These are phyloP conservation scores for Pseudomicrostroma phylloplanum DNA, from an alignment of 1,284 basidiomycete species.

Conservation along the genomic window DNA sequence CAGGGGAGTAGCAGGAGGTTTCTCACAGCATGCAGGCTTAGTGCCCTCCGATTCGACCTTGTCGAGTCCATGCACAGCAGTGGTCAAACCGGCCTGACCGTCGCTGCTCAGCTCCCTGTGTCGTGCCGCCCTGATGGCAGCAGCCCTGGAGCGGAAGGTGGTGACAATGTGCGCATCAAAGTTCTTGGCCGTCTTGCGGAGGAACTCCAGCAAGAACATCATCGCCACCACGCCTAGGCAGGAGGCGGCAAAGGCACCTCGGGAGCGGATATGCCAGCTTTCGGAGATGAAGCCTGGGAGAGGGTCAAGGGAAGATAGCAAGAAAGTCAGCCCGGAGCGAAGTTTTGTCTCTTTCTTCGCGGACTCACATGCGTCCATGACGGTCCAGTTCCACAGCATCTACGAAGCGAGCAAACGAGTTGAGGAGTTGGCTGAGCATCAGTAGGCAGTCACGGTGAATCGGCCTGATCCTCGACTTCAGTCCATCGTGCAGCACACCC, in stretches of 20 bases:
- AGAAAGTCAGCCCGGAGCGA: neutral
- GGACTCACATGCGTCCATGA: conserved; percentile 14
- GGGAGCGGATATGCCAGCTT: conserved; percentile 29
- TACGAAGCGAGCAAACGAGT: neutral
- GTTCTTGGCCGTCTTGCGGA: conserved; percentile 35
- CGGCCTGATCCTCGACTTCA: too few species aligned
- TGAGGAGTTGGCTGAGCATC: too few species aligned
- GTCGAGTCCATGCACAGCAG: too few species aligned
- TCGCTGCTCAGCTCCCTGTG: too few species aligned
- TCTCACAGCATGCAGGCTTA: neutral
- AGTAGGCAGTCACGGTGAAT: too few species aligned
- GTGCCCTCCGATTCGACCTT: neutral
- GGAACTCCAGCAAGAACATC: conserved; percentile 36
- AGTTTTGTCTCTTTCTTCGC: neutral
- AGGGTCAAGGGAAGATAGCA: neutral
- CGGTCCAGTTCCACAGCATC: conserved; percentile 20
- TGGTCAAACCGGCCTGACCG: too few species aligned
- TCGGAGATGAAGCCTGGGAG: conserved; percentile 29
- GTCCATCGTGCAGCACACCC: too few species aligned
- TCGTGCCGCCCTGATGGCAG: too few species aligned
- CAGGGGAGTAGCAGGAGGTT: neutral
- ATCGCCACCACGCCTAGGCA: conserved; percentile 42
- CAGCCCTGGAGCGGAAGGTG: too few species aligned
- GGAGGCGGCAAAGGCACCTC: conserved; percentile 37
- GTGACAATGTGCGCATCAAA: conserved; percentile 32